phyloP scores from a whole-genome alignment of 164 flowering plant species.

The Warburgia ugandensis region DNA sequence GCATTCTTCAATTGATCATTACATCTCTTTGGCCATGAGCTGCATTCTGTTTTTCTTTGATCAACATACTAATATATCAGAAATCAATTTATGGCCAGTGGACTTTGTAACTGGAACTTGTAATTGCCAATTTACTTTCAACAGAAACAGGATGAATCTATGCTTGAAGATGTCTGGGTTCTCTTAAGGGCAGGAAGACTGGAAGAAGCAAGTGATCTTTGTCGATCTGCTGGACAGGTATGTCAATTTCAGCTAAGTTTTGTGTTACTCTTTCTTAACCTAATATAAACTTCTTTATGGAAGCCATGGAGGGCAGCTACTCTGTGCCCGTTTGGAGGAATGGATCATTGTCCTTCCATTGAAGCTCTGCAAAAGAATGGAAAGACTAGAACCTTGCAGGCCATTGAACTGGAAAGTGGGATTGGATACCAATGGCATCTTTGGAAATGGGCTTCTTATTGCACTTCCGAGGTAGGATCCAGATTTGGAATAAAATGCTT shows the following conservation, averaged over 20 bases:
- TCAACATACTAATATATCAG: too few species aligned
- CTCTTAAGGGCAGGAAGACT: conserved; percentile 82
- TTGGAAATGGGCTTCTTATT: conserved; percentile 96
- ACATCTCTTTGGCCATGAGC: too few species aligned
- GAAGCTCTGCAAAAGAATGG: conserved; percentile 78
- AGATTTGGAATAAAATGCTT: background rate
- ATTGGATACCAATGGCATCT: conserved; percentile 83
- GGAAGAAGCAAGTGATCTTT: conserved; percentile 89
- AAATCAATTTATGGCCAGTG: background rate
- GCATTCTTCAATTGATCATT: too few species aligned
- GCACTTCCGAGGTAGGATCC: conserved; percentile 93
- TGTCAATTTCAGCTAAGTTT: conserved; percentile 3
- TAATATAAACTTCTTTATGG: conserved; percentile 4
- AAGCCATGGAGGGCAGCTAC: conserved; percentile 99
- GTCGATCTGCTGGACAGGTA: conserved; percentile 98
- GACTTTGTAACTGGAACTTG: background rate
- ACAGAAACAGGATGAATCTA: conserved; percentile 96
- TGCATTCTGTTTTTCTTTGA: too few species aligned
- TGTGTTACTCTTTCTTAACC: background rate
- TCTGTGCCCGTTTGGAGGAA: conserved; percentile 77
- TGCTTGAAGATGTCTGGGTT: conserved; percentile 92
- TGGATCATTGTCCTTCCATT: conserved; percentile 73
- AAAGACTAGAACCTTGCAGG: conserved; percentile 74
- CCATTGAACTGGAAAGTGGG: conserved; percentile 91
- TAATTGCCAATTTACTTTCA: background rate